phyloP scores from a whole-genome alignment of 2,329 filamentous ascomycete genomes.

The Pestalotiopsis fici region DNA sequence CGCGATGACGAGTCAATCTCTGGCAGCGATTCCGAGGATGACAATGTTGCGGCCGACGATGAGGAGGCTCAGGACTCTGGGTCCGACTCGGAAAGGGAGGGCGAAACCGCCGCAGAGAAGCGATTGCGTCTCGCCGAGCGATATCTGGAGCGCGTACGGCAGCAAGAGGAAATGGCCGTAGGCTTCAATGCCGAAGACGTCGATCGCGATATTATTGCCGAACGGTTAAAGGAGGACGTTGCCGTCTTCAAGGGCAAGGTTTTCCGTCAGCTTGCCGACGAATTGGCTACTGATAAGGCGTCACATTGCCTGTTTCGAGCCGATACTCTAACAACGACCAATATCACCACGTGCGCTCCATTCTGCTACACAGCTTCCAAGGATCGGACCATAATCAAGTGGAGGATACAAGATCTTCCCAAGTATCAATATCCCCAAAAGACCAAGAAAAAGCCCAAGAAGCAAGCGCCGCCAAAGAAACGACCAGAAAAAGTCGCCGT shows the following conservation, averaged over 20 bases:
- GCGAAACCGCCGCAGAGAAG: conserved; percentile 87
- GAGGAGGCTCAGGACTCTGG: conserved; percentile 47
- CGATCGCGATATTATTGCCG: conserved; percentile 88
- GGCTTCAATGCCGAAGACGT: conserved; percentile 95
- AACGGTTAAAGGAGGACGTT: conserved; percentile 87
- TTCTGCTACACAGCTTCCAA: conserved; percentile 89
- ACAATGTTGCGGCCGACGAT: conserved; percentile 47
- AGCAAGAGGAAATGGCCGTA: conserved; percentile 74
- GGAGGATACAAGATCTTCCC: conserved; percentile 74
- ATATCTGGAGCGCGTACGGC: conserved; percentile 87
- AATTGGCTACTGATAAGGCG: conserved; percentile 70
- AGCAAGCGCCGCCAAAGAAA: conserved; percentile 59
- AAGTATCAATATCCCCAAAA: conserved; percentile 61
- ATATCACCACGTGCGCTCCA: conserved; percentile 75
- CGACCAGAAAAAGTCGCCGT: conserved; percentile 63
- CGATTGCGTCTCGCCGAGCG: conserved; percentile 85
- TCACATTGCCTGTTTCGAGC: conserved; percentile 74
- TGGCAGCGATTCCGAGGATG: conserved; percentile 75
- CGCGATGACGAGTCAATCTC: conserved; percentile 80
- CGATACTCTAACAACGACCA: conserved; percentile 77
- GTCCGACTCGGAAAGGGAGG: conserved; percentile 70
- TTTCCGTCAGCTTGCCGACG: conserved; percentile 76
- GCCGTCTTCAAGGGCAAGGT: conserved; percentile 88
- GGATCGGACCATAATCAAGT: conserved; percentile 84
- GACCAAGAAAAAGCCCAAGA: conserved; percentile 59